A percentile compares a stretch with the other conserved stretches of the same genome.
These are phyloP conservation scores for Rhodotorula graminis DNA, from an alignment of 768 basidiomycete genomes.

Conservation along the genomic window DNA sequence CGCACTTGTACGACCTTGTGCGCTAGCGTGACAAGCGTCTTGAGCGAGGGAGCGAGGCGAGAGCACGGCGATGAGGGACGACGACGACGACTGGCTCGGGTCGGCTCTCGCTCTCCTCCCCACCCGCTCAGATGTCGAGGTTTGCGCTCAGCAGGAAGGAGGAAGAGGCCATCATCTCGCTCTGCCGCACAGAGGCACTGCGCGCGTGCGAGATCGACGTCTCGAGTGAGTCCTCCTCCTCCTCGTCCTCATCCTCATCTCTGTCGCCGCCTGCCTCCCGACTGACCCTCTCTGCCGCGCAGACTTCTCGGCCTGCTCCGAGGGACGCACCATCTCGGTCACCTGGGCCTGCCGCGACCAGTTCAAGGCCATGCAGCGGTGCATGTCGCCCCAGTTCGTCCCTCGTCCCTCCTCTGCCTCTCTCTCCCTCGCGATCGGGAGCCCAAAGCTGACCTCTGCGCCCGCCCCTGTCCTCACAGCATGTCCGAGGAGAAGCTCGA, in stretches of 20 bases:
- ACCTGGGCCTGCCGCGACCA: conserved; percentile 30
- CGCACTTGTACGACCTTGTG: neutral
- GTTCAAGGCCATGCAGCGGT: conserved; percentile 37
- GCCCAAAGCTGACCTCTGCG: neutral
- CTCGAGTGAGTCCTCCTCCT: conserved; percentile 4
- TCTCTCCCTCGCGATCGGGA: no score
- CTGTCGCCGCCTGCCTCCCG: neutral
- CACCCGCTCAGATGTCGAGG: conserved; percentile 9
- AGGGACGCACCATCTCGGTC: conserved; percentile 36
- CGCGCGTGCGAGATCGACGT: conserved; percentile 25
- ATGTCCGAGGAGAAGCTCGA: conserved; percentile 35
- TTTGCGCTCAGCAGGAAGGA: conserved; percentile 36
- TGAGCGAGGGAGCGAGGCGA: neutral
- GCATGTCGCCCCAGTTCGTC: conserved; percentile 37
- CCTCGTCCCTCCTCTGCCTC: no score
- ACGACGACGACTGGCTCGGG: neutral
- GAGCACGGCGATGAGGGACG: no score
- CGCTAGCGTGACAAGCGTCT: no score
- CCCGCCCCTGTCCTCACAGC: neutral
- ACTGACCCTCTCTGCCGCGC: neutral
- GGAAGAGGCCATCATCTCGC: conserved; percentile 29
- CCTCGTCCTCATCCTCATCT: neutral
- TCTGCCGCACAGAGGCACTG: conserved; percentile 17
- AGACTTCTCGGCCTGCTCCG: conserved; percentile 33
- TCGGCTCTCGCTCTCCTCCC: neutral